Evolutionary conservation across 2,329 filamentous ascomycete species (phyloP).

Genomic region (Xylaria sp.): DNA sequence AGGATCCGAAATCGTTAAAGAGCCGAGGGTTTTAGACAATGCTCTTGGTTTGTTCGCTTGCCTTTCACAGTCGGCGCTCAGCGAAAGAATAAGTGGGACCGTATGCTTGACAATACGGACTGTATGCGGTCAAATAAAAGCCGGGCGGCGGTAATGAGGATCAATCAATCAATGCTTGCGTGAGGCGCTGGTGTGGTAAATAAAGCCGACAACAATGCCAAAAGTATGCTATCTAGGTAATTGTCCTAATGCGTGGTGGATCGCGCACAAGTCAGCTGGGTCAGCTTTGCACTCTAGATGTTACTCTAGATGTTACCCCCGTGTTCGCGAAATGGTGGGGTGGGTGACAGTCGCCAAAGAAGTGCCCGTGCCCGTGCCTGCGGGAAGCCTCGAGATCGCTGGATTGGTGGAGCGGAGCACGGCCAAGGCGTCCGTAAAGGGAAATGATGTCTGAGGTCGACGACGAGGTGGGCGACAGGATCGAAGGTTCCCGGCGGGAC

Average conservation of each 20-base stretch:
- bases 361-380: constrained; percentile 45
- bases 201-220: constrained; percentile 39
- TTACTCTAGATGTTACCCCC: constrained; percentile 34
- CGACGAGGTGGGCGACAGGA: constrained; percentile 10
- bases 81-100: constrained; percentile 32
- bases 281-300: constrained; percentile 32
- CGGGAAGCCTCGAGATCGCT: constrained; percentile 45
- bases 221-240: constrained; percentile 22
- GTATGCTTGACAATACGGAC: constrained; percentile 28
- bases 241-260: constrained; percentile 27
- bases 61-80: constrained; percentile 36
- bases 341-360: constrained; percentile 31
- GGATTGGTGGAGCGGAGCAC: constrained; percentile 41
- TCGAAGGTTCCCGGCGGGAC: constrained; percentile 22
- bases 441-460: constrained; percentile 40
- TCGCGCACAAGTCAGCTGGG: constrained; percentile 40
- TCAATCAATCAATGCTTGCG: constrained; percentile 31
- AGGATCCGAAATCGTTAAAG: constrained; percentile 4
- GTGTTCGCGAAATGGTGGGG: constrained; percentile 36
- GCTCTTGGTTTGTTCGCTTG: constrained; percentile 20
- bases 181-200: constrained; percentile 45
- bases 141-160: constrained; percentile 32
- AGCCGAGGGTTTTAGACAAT: constrained; percentile 28
- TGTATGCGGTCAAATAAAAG: constrained; percentile 32
- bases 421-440: constrained; percentile 33